phyloP scores from a whole-genome alignment of 2,329 filamentous ascomycete genomes.

The Colletotrichum abscissum region DNA sequence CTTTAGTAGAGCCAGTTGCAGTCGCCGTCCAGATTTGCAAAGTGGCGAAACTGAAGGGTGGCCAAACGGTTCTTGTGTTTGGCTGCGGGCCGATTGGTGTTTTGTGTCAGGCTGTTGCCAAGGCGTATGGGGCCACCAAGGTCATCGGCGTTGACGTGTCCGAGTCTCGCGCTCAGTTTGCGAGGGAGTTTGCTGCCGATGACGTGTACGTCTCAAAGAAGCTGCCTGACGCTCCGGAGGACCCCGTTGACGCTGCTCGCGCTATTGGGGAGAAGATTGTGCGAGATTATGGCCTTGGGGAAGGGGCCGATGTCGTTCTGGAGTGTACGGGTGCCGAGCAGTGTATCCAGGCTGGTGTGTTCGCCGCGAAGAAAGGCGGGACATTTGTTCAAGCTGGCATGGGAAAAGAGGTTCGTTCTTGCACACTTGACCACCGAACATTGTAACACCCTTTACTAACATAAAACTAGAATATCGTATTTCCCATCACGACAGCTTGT shows the following conservation, averaged over 20 bases:
- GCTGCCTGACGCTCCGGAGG: slow-evolving; percentile 50
- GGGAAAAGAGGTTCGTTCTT: slow-evolving; percentile 50
- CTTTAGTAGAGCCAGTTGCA: slow-evolving; percentile 63
- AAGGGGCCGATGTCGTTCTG: slow-evolving; percentile 61
- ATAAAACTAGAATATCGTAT: slow-evolving; percentile 51
- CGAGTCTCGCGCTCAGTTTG: slow-evolving; percentile 52
- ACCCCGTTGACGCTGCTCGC: slow-evolving; percentile 63
- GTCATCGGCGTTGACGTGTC: slow-evolving; percentile 61
- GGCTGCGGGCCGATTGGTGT: slow-evolving; percentile 63
- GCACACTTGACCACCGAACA: no score
- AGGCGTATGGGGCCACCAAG: slow-evolving; percentile 55
- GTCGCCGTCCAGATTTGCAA: slow-evolving; percentile 61
- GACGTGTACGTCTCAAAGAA: slow-evolving; percentile 52
- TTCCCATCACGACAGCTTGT: slow-evolving; percentile 78
- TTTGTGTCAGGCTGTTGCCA: slow-evolving; percentile 57
- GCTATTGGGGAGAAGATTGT: slow-evolving; percentile 60
- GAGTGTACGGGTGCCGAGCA: slow-evolving; percentile 45
- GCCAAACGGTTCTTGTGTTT: slow-evolving; percentile 58
- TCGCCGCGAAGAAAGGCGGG: slow-evolving; percentile 56
- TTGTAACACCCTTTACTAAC: neutral
- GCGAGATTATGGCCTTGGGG: slow-evolving; percentile 48
- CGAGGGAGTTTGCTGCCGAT: slow-evolving; percentile 56
- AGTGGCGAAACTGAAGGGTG: slow-evolving; percentile 50
- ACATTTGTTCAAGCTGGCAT: slow-evolving; percentile 64
- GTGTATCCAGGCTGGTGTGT: slow-evolving; percentile 60